These are phyloP conservation scores for Blastocystis sp. DNA, from an alignment of 352 stramenopile genomes.

Conservation along the genomic window DNA sequence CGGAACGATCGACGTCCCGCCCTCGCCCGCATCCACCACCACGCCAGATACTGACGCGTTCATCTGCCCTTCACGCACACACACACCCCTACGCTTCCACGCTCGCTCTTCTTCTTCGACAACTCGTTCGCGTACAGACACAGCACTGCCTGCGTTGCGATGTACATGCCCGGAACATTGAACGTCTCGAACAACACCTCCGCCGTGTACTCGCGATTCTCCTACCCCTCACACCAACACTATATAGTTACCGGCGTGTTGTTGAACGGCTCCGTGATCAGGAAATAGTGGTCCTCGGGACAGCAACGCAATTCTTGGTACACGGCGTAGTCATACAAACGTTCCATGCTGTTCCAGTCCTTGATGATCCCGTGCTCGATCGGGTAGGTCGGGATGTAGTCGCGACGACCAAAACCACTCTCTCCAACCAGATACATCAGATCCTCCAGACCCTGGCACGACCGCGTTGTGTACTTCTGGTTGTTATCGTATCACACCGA, in stretches of 20 bases:
- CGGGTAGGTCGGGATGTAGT: constrained; percentile 86
- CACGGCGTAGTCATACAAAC: constrained; percentile 86
- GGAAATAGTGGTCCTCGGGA: constrained; percentile 86
- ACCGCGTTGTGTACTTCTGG: constrained; percentile 75
- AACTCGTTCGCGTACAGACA: constrained; percentile 79
- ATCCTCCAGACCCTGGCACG: constrained; percentile 85
- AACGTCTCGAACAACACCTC: constrained; percentile 87
- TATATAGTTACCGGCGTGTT: constrained; percentile 78
- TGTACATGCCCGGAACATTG: constrained; percentile 80
- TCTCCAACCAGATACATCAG: constrained; percentile 92
- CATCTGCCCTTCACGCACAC: constrained; percentile 29
- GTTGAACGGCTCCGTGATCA: constrained; percentile 84
- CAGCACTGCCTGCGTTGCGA: constrained; percentile 89
- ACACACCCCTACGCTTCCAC: neutral
- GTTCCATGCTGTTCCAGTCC: constrained; percentile 91
- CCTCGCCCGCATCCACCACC: constrained; percentile 88
- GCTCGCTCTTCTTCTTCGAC: constrained; percentile 73
- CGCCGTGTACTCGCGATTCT: constrained; percentile 89
- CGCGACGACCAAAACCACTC: constrained; percentile 83
- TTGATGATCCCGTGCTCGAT: constrained; percentile 77
- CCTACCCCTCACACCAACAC: constrained; percentile 63
- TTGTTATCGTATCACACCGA: neutral
- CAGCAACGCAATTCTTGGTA: constrained; percentile 89
- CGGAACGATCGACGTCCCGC: constrained; percentile 89
- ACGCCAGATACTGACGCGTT: constrained; percentile 86